Evolutionary conservation across 805 yeast genomes (phyloP), one percentile per base, ranked within the genome.

Genomic region (Barnettozyma siamensis): DNA sequence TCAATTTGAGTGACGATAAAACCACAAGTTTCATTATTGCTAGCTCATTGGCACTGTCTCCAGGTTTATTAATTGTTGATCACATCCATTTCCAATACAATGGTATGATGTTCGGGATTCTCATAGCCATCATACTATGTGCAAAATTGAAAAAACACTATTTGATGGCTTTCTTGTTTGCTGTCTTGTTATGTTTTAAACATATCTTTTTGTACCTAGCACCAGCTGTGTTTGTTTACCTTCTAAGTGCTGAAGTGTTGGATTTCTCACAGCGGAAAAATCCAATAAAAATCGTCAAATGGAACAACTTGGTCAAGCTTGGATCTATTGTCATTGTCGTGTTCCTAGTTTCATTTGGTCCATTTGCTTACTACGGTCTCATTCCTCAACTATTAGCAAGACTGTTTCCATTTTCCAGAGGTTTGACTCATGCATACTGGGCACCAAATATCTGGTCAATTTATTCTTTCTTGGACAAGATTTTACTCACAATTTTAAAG

Each of bases 361-460:
- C 98, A 1, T 89, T 89, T 55, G 60, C 74, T 7, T 56, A 55
- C 30, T 67, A 75, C 50, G 69, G 70, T 2, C 84, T 79, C 27
- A 54, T 84, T 37, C 81, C 84, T 0, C 77, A 86, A 46, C 62
- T 93, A 15, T 36, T 87, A 8, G 57, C 65, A 5, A 70, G 99
- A 35, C 64, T 93, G 26, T 93, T 93, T 64, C 99, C 99, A 6
- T 91, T 91, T 58, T 83, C 94, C 37, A 72, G 98, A 58, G 98
- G 98, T 1, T 70, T 93, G 29, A 93, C 97, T 5, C 99, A 93
- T 63, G 96, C 98, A 0, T 93, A 93, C 64, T 93, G 99, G 98
- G 98, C 99, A 1, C 98, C 99, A 13, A 93, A 93, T 55, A 68
- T 88, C 35, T 93, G 99, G 99, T 96, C 99, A 0, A 53, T 91